Evolutionary conservation across 495 filamentous ascomycete species (phyloP).

Genomic region (Neurospora sp.): DNA sequence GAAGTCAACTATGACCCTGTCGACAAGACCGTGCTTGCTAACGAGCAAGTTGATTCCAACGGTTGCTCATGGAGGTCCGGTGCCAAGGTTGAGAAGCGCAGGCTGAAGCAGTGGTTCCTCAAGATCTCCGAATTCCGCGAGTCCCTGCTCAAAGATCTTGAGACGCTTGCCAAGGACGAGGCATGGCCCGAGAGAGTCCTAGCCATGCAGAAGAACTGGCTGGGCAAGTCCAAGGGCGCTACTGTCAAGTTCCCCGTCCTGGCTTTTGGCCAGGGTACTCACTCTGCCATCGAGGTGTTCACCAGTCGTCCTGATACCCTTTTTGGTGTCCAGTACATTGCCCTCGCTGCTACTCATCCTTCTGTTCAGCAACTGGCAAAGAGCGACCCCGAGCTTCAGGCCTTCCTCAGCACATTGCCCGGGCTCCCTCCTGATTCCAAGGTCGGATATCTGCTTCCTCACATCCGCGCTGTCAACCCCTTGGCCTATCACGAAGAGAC

Average conservation of each 20-base stretch:
- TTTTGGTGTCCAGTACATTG: conserved; percentile 75
- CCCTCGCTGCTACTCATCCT: conserved; percentile 63
- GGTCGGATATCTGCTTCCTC: conserved; percentile 55
- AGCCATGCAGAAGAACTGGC: conserved; percentile 81
- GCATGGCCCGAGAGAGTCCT: conserved; percentile 74
- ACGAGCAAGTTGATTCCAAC: conserved; percentile 80
- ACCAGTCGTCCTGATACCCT: conserved; percentile 80
- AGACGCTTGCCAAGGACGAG: conserved; percentile 47
- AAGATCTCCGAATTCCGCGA: conserved; percentile 71
- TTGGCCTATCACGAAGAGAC: conserved; percentile 45
- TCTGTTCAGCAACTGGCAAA: conserved; percentile 53
- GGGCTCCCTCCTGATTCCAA: conserved; percentile 61
- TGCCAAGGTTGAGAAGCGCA: conserved; percentile 69
- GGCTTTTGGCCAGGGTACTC: conserved; percentile 22
- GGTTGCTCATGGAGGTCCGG: conserved; percentile 83
- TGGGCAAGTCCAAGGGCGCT: conserved; percentile 67
- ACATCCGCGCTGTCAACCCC: conserved; percentile 56
- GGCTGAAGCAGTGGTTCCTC: conserved; percentile 84
- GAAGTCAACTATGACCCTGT: conserved; percentile 86
- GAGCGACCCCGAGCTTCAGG: conserved; percentile 46
- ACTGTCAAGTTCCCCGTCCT: conserved; percentile 57
- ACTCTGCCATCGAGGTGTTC: conserved; percentile 55
- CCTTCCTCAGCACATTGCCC: conserved; percentile 55
- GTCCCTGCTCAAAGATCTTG: conserved; percentile 60
- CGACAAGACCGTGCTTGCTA: conserved; percentile 81